These are phyloP conservation scores for Calophaca sinica DNA, from an alignment of 306 rosid genomes.

Conservation along the genomic window DNA sequence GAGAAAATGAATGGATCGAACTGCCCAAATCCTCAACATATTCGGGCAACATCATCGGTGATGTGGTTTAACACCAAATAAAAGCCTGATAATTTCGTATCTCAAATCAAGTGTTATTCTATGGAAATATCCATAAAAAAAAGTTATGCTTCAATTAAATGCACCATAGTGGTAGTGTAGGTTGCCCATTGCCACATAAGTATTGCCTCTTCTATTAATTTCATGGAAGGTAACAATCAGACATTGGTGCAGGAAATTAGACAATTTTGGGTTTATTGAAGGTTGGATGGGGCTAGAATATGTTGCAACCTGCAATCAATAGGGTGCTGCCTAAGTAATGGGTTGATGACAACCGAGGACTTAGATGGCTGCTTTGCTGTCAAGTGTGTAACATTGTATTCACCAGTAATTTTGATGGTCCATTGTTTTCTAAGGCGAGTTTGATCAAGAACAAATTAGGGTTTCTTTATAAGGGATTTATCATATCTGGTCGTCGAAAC, in stretches of 20 bases:
- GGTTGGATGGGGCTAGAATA: neutral
- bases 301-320: neutral
- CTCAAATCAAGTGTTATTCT: neutral
- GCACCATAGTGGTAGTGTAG: neutral
- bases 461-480: neutral
- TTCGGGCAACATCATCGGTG: neutral
- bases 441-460: neutral
- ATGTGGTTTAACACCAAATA: constrained; percentile 19
- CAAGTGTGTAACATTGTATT: neutral
- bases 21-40: neutral
- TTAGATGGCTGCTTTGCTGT: neutral
- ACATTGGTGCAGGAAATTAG: neutral
- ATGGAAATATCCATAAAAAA: constrained; percentile 4
- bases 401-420: neutral
- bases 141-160: neutral
- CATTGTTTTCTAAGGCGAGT: too few species aligned
- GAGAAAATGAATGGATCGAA: constrained; percentile 1
- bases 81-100: constrained; percentile 3
- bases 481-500: too few species aligned
- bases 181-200: neutral
- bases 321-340: neutral
- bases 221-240: constrained; percentile 1
- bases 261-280: neutral
- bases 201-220: neutral
- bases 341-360: neutral